Conservation (phyloP, 805 yeast species). For the Diddensiella santjacobensis region DNA sequence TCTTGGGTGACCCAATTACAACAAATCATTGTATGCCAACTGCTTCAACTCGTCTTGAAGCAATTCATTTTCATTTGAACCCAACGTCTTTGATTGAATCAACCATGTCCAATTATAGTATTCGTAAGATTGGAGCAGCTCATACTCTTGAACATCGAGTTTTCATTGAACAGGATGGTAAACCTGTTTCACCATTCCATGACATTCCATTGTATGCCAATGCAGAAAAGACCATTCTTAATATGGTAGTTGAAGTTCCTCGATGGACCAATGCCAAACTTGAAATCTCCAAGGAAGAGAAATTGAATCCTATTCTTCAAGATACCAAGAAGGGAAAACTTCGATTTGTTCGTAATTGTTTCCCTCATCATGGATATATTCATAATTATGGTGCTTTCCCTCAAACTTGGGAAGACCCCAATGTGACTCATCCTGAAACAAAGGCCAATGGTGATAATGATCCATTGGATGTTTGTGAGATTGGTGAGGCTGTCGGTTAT, state of each 20-base stretch:
- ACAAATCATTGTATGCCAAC: background rate
- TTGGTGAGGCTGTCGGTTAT: conserved; percentile 58
- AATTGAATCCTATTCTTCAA: conserved; percentile 90
- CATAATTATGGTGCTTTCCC: conserved; percentile 99
- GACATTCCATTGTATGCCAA: conserved; percentile 91
- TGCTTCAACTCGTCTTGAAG: background rate
- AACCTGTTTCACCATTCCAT: conserved; percentile 94
- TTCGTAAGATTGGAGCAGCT: conserved; percentile 94
- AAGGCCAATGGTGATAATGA: conserved; percentile 84
- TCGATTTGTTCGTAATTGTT: conserved; percentile 93
- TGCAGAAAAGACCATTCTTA: conserved; percentile 80
- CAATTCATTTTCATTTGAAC: conserved; percentile 5
- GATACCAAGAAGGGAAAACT: conserved; percentile 96
- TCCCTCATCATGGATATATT: conserved; percentile 98
- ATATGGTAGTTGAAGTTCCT: conserved; percentile 95
- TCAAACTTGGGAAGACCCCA: conserved; percentile 98
- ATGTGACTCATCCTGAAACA: conserved; percentile 45
- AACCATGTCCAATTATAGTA: conserved; percentile 51
- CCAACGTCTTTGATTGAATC: background rate
- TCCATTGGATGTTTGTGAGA: conserved; percentile 93
- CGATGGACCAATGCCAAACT: conserved; percentile 98
- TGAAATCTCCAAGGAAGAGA: conserved; percentile 81
- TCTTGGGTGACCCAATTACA: background rate
- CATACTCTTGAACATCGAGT: conserved; percentile 92
- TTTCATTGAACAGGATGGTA: conserved; percentile 87